Conservation (phyloP, 495 filamentous ascomycete species). For the Penicillium taxi region DNA sequence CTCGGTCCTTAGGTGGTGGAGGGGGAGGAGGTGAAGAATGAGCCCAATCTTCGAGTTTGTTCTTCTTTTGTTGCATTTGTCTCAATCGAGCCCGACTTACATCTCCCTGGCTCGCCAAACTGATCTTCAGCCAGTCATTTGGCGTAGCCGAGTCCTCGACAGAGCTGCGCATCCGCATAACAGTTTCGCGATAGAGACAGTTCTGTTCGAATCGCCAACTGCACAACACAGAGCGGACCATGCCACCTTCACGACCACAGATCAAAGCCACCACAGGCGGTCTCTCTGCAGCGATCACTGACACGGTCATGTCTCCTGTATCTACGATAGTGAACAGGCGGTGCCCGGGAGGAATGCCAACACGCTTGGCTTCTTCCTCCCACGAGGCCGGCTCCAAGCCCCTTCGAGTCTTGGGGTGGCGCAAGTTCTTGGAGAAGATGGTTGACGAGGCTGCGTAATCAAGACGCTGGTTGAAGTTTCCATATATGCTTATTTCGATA, state of each 20-base stretch:
- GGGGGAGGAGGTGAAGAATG: not conserved
- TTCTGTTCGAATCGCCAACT: slow-evolving; percentile 15
- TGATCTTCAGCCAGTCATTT: slow-evolving; percentile 13
- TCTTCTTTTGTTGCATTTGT: not conserved
- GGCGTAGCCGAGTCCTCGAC: slow-evolving; percentile 7
- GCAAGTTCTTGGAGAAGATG: slow-evolving; percentile 6
- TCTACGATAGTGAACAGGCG: slow-evolving; percentile 12
- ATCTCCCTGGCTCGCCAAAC: slow-evolving; percentile 12
- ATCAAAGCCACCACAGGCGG: slow-evolving; percentile 31
- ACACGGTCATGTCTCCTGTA: slow-evolving; percentile 8
- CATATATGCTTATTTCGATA: slow-evolving; percentile 9
- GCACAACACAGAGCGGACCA: slow-evolving; percentile 32
- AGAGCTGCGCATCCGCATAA: slow-evolving; percentile 11
- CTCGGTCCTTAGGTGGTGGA: slow-evolving; percentile 3
- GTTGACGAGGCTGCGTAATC: slow-evolving; percentile 8
- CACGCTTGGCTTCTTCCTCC: slow-evolving; percentile 2
- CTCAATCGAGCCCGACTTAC: slow-evolving; percentile 3
- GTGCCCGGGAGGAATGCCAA: slow-evolving; percentile 5
- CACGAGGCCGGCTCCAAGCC: slow-evolving; percentile 5
- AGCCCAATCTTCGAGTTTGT: not conserved
- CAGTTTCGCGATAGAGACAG: slow-evolving; percentile 10
- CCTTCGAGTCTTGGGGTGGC: slow-evolving; percentile 2
- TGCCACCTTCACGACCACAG: slow-evolving; percentile 33
- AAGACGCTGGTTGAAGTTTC: slow-evolving; percentile 9
- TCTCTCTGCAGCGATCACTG: slow-evolving; percentile 23